These are phyloP conservation scores for Coemansia aciculifera DNA, from an alignment of 192 early-diverging fungal species.

Conservation along the genomic window DNA sequence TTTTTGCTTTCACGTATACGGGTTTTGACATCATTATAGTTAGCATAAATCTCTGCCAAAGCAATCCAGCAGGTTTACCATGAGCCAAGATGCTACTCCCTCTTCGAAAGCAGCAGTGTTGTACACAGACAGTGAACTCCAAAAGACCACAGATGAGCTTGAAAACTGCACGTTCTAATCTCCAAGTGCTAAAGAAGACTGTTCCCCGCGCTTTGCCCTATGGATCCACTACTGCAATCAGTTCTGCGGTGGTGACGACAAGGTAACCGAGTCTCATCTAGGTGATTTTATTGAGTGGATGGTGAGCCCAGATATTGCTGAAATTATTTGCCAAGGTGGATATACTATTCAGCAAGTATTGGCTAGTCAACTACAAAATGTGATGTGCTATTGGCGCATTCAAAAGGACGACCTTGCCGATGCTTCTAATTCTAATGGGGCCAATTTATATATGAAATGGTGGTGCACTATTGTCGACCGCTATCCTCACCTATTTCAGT, in stretches of 20 bases:
- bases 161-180: slow-evolving; percentile 32
- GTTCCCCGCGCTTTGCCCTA: slow-evolving; percentile 46
- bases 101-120: not conserved
- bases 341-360: slow-evolving; percentile 48
- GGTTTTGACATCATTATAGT: not conserved
- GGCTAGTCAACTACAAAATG: slow-evolving; percentile 48
- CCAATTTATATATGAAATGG: too few species aligned
- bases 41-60: not conserved
- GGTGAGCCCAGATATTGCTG: slow-evolving; percentile 42
- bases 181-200: slow-evolving; percentile 41
- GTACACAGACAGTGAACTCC: slow-evolving; percentile 18
- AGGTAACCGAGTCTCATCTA: slow-evolving; percentile 28
- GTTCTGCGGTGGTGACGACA: slow-evolving; percentile 32
- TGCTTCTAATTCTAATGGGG: not conserved
- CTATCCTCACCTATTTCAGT: too few species aligned
- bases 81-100: not conserved
- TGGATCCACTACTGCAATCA: slow-evolving; percentile 51
- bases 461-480: too few species aligned
- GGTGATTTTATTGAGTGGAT: slow-evolving; percentile 51
- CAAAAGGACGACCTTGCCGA: slow-evolving; percentile 19
- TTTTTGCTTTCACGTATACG: too few species aligned
- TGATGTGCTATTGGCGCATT: slow-evolving; percentile 50
- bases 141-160: slow-evolving; percentile 39
- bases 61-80: not conserved
- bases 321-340: slow-evolving; percentile 44